Base-by-base conservation (phyloP, 345 rosid species). In the Brassica nigra region DNA sequence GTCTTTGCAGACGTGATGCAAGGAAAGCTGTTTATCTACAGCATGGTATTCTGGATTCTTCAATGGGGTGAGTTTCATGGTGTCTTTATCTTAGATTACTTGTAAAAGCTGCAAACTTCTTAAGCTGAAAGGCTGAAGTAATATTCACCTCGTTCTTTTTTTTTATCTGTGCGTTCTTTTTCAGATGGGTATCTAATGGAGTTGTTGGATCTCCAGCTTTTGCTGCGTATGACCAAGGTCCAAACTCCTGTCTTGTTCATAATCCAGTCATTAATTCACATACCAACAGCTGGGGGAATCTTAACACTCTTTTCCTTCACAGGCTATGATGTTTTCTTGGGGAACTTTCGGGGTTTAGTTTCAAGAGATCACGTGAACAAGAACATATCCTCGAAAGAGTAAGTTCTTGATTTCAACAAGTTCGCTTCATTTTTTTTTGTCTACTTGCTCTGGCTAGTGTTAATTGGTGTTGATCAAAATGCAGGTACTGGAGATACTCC, bases 221-320 rank as follows among this genome's bases (percentile, higher is more conserved):
- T 83, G 99, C 98, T 62, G 99, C 98, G 39, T 95, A 88, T 85
- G 98, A 95, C 87, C 97, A 95, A 86, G 99, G 99, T 95, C 70
- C 66, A 82, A 81, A 61, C 68, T 59, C 62, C 55, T 23, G 16
- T 49, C 47, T 49, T 54, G 61, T 76, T 37, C 68, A 66, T 23
- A 36, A 42, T 59, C 57, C 75, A 30, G 2, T 68, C 57, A 10
- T 36, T 20, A 61, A 2, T 61, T 49, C 23, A 81, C 61, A 33
- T 77, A 18, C 39, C 29, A 66, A 63, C 58, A 31, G 44, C 23
- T 44, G 31, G 6, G 31, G 6, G 77, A 49, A 15, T 47, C 47
- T 70, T 55, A 62, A 62, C 73, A 16, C 39, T 71, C 31, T 64
- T 70, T 42, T 67, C 18, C 37, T 75, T 82, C 30, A 34, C 90